Evolutionary conservation across 495 filamentous ascomycete genomes (phyloP).

Genomic region (Bacidia gigantensis): DNA sequence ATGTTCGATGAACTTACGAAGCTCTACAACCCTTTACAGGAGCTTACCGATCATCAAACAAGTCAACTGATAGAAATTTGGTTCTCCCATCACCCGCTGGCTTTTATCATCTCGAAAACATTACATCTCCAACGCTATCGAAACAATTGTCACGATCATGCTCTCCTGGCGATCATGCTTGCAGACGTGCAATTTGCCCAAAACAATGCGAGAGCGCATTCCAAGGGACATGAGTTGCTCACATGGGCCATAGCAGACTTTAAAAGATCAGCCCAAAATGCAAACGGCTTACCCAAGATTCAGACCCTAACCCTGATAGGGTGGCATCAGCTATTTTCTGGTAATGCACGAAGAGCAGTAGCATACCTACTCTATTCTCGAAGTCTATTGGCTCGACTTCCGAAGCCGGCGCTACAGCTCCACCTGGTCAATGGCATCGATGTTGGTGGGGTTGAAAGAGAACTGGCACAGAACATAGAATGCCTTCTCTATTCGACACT

Average conservation of each 20-base stretch:
- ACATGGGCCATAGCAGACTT: slow-evolving; percentile 12
- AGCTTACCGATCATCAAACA: slow-evolving; percentile 18
- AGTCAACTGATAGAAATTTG: slow-evolving; percentile 22
- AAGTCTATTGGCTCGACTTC: slow-evolving; percentile 10
- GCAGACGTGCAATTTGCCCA: slow-evolving; percentile 19
- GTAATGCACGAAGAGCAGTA: slow-evolving; percentile 10
- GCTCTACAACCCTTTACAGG: slow-evolving; percentile 11
- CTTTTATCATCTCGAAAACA: slow-evolving; percentile 22
- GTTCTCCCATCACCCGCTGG: slow-evolving; percentile 21
- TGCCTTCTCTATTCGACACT: slow-evolving; percentile 17
- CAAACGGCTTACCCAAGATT: slow-evolving; percentile 10
- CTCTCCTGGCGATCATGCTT: slow-evolving; percentile 21
- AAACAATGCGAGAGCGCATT: slow-evolving; percentile 2
- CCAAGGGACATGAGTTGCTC: slow-evolving; percentile 11
- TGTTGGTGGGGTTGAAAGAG: slow-evolving; percentile 15
- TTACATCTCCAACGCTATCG: slow-evolving; percentile 18
- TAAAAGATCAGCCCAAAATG: not conserved
- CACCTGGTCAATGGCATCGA: slow-evolving; percentile 18
- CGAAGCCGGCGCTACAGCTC: slow-evolving; percentile 5
- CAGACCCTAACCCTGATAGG: slow-evolving; percentile 16
- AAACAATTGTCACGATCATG: slow-evolving; percentile 16
- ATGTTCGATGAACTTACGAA: slow-evolving; percentile 18
- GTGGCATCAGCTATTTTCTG: slow-evolving; percentile 14
- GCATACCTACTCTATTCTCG: slow-evolving; percentile 13
- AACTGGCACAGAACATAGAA: slow-evolving; percentile 14